phyloP scores from a whole-genome alignment of 164 flowering plant genomes.

The Chloranthus sessilifolius region DNA sequence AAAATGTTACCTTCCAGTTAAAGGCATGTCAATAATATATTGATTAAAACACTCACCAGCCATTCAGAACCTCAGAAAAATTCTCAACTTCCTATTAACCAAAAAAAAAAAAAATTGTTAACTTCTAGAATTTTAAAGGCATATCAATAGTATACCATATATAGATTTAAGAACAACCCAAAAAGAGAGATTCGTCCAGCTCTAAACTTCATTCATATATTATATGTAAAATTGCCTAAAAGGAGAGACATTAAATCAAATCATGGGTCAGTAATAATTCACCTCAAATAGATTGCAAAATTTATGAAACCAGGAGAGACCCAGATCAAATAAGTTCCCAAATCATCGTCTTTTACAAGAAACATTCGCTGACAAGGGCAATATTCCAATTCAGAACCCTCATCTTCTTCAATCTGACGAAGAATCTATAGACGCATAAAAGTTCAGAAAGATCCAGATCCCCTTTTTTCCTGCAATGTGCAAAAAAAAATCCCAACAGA shows the following conservation, averaged over 20 bases:
- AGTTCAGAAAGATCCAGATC: slow-evolving; percentile 10
- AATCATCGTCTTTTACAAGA: slow-evolving; percentile 2
- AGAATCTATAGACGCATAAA: slow-evolving; percentile 14
- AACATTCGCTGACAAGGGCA: slow-evolving; percentile 7
- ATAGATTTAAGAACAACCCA: neutral
- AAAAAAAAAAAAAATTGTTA: too few species aligned
- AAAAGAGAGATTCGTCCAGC: slow-evolving; percentile 28
- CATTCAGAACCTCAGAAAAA: too few species aligned
- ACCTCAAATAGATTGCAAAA: slow-evolving; percentile 32
- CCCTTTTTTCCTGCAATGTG: slow-evolving; percentile 3
- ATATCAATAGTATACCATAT: neutral
- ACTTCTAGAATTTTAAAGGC: too few species aligned
- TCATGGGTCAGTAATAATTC: slow-evolving; percentile 24
- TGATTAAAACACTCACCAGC: too few species aligned
- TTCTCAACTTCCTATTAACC: too few species aligned
- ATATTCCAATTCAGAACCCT: slow-evolving; percentile 9
- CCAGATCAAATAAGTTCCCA: slow-evolving; percentile 33
- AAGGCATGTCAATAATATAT: too few species aligned
- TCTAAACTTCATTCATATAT: slow-evolving; percentile 21
- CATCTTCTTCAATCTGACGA: slow-evolving; percentile 7
- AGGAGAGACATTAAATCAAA: slow-evolving; percentile 10
- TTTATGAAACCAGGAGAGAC: slow-evolving; percentile 21
- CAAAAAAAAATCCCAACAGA: slow-evolving; percentile 4
- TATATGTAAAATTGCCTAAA: slow-evolving; percentile 11
- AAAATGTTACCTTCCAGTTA: too few species aligned